Percentiles rank a stretch among this genome's conserved stretches.
phyloP scores from a whole-genome alignment of 1,284 basidiomycete species.

The Pyrrhoderma lamaoense region DNA sequence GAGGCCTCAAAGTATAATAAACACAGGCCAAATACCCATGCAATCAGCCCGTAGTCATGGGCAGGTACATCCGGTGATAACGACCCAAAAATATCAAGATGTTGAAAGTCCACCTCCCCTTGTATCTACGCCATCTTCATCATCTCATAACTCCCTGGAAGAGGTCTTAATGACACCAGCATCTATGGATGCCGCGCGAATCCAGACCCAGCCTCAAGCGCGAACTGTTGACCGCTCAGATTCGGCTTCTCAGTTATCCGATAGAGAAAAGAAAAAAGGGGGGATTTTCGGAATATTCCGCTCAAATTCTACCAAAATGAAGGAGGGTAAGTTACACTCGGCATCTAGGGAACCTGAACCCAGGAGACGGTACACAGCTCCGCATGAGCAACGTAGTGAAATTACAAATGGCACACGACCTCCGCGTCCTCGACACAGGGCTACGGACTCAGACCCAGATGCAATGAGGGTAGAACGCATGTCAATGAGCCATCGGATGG shows the following conservation, averaged over 20 bases:
- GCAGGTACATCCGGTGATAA: background rate
- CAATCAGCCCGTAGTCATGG: too few relatives aligned
- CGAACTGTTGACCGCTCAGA: background rate
- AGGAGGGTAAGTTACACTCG: constrained; percentile 18
- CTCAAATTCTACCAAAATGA: constrained; percentile 29
- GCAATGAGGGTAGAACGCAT: constrained; percentile 1
- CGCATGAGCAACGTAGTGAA: constrained; percentile 21
- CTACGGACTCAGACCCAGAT: constrained; percentile 2
- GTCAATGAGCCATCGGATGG: background rate
- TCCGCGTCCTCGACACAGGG: constrained; percentile 1
- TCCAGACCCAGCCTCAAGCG: constrained; percentile 2
- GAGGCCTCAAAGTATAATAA: too few relatives aligned
- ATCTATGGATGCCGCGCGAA: constrained; percentile 8
- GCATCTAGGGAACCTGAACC: constrained; percentile 19
- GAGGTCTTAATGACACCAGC: constrained; percentile 19
- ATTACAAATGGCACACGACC: constrained; percentile 3
- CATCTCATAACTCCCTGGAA: constrained; percentile 13
- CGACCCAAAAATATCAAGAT: background rate
- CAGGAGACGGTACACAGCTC: constrained; percentile 14
- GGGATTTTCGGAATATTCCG: constrained; percentile 33
- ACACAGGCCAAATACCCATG: too few relatives aligned
- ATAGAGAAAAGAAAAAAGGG: constrained; percentile 26
- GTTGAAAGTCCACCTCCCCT: constrained; percentile 13
- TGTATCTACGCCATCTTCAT: constrained; percentile 11
- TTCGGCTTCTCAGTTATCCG: constrained; percentile 1